Evolutionary conservation across 768 basidiomycete genomes (phyloP), one percentile per base, ranked within the genome.

Genomic region (Kwoniella dejecticola): DNA sequence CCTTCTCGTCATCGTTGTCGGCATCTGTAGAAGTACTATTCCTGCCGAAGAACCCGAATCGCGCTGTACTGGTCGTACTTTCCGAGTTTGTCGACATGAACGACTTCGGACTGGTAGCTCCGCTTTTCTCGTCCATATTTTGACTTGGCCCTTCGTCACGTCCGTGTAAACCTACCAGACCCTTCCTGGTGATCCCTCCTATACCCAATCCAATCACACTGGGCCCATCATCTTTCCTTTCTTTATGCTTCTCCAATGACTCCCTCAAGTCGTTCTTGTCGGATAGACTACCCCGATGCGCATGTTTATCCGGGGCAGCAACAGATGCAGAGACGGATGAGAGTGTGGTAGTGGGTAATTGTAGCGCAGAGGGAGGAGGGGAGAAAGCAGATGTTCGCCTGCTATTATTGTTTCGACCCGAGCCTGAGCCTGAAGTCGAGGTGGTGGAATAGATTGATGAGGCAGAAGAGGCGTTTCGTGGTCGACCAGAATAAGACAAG

Each of bases 311-410:
- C 0, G 58, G 46, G 0, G 58, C 24, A 17, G 60, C 59, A 4
- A 61, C 54, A 12, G 58, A 45, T 11, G 71, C 73, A 27, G 63
- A 57, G 1, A 65, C 53, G 1, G 68, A 54, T 10, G 71, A 66
- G 3, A 73, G 38, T 1, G 63, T 55, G 3, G 68, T 50, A 8
- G 52, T 52, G 7, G 64, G 66, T 17, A 60, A 24, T 24, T 62
- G 57, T 24, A 47, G 36, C 15, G 63, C 47, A 4, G 69, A 59
- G 13, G 66, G 49, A 21, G 71, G 69, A 13, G 74, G 74, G 1
- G 71, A 73, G 47, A 76, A 67, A 2, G 71, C 67, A 17, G 74
- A 69, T 7, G 54, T 52, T 3, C 61, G 53, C 26, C 69, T 46
- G 13, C 49, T 54, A 65, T n/a, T n/a, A n/a, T n/a, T n/a, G n/a